Evolutionary conservation across 306 rosid species (phyloP).

Genomic region (Lathyrus oleraceus): DNA sequence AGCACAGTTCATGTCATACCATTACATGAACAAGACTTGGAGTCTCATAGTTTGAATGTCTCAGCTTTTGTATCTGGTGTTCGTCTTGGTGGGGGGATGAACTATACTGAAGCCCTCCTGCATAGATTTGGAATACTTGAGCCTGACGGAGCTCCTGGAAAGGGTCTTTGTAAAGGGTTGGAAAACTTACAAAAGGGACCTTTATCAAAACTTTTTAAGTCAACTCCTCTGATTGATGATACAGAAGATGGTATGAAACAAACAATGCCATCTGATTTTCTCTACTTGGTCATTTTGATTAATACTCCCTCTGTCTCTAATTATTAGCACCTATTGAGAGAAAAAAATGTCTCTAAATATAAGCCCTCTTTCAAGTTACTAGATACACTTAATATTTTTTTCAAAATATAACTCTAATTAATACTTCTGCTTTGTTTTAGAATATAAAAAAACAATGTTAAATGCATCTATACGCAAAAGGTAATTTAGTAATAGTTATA

Average conservation of each 20-base stretch:
- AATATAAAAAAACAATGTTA: too few relatives aligned
- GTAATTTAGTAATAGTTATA: too few relatives aligned
- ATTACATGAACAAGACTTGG: constrained; percentile 63
- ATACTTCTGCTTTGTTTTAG: too few relatives aligned
- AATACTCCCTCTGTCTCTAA: not conserved
- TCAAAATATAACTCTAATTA: too few relatives aligned
- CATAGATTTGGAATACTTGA: constrained; percentile 92
- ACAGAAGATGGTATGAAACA: constrained; percentile 59
- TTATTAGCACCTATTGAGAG: too few relatives aligned
- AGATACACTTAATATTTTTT: too few relatives aligned
- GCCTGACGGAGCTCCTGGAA: constrained; percentile 91
- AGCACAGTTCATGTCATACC: constrained; percentile 74
- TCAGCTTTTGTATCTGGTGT: constrained; percentile 85
- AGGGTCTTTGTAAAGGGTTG: constrained; percentile 68
- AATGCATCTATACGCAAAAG: too few relatives aligned
- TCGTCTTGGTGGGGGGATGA: constrained; percentile 96
- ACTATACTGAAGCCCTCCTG: constrained; percentile 83
- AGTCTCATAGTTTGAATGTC: constrained; percentile 77
- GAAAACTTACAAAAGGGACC: constrained; percentile 85
- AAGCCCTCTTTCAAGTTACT: too few relatives aligned
- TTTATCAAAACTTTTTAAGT: constrained; percentile 73
- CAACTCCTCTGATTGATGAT: constrained; percentile 51
- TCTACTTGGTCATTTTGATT: constrained; percentile 26
- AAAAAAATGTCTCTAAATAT: too few relatives aligned
- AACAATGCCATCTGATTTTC: constrained; percentile 30